A percentile compares a stretch with the other conserved stretches of the same genome.
Conservation (phyloP, 2,329 filamentous ascomycete species). For the Dothiorella sarmentorum region DNA sequence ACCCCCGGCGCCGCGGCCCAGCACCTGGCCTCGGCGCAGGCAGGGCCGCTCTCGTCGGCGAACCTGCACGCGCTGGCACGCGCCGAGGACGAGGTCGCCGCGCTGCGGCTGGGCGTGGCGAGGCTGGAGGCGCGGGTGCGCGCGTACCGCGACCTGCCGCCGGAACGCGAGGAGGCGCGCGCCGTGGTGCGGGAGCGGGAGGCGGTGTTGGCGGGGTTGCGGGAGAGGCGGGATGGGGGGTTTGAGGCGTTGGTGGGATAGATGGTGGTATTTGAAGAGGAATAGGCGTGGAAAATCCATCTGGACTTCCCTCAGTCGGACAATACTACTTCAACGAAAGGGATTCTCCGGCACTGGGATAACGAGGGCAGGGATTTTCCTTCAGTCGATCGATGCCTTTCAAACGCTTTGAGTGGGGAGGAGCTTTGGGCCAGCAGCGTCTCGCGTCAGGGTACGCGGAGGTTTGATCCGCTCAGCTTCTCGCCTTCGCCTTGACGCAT, state of each 20-base stretch:
- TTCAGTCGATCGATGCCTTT: too few species aligned
- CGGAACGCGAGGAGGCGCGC: slow-evolving; percentile 65
- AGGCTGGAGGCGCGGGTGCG: slow-evolving; percentile 4
- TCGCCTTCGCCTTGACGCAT: too few species aligned
- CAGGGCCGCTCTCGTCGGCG: neutral
- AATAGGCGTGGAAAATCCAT: too few species aligned
- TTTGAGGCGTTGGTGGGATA: slow-evolving; percentile 69
- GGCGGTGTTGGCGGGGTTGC: slow-evolving; percentile 59
- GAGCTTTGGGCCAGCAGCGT: too few species aligned
- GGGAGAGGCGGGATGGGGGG: slow-evolving; percentile 63
- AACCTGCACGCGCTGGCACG: neutral
- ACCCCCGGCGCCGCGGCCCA: neutral
- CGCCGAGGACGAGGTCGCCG: neutral
- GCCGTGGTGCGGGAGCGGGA: slow-evolving; percentile 67
- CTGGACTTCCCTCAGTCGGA: too few species aligned
- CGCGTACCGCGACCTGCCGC: slow-evolving; percentile 45
- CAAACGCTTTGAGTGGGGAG: too few species aligned
- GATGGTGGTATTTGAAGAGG: too few species aligned
- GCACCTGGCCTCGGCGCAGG: slow-evolving; percentile 22
- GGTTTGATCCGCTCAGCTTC: too few species aligned
- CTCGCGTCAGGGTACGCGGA: too few species aligned
- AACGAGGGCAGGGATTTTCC: too few species aligned
- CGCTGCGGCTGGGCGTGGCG: neutral
- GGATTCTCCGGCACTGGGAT: too few species aligned
- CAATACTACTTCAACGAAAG: too few species aligned